These are phyloP conservation scores for Malassezia psittaci DNA, from an alignment of 1,284 basidiomycete genomes.

Conservation along the genomic window DNA sequence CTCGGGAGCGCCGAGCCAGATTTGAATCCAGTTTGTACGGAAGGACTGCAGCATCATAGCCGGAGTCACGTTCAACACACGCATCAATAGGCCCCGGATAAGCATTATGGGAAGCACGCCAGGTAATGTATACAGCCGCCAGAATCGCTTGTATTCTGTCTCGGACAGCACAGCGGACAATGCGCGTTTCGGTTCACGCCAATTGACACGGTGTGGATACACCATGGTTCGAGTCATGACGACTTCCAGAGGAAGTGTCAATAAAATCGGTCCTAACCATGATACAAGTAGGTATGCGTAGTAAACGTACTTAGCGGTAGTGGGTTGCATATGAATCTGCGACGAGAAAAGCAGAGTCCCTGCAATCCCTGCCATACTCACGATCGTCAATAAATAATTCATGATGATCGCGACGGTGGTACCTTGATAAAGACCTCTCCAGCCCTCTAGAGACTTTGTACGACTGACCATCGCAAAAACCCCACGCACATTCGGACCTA, in stretches of 20 bases:
- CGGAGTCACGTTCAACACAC: slow-evolving; percentile 24
- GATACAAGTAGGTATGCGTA: slow-evolving; percentile 4
- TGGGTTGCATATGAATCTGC: not conserved
- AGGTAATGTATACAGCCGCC: slow-evolving; percentile 37
- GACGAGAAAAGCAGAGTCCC: slow-evolving; percentile 13
- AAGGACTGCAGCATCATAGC: slow-evolving; percentile 18
- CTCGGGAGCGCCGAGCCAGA: slow-evolving; percentile 21
- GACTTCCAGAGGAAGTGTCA: slow-evolving; percentile 36
- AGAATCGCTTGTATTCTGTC: slow-evolving; percentile 33
- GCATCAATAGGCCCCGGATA: slow-evolving; percentile 33
- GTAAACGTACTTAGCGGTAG: not conserved
- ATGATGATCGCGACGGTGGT: not conserved
- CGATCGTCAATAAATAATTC: slow-evolving; percentile 3
- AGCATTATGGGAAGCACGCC: slow-evolving; percentile 29
- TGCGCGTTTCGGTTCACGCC: slow-evolving; percentile 24
- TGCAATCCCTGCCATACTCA: not conserved
- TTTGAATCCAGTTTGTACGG: slow-evolving; percentile 24
- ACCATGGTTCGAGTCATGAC: slow-evolving; percentile 38
- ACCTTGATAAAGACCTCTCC: slow-evolving; percentile 42
- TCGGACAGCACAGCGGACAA: slow-evolving; percentile 35
- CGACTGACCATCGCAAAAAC: slow-evolving; percentile 35
- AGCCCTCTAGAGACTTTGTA: slow-evolving; percentile 37
- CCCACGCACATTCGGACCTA: slow-evolving; percentile 42
- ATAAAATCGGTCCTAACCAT: not conserved
- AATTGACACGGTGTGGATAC: slow-evolving; percentile 28